Base-by-base conservation (phyloP, 768 basidiomycete genomes). In the Suillus ampliporus region DNA sequence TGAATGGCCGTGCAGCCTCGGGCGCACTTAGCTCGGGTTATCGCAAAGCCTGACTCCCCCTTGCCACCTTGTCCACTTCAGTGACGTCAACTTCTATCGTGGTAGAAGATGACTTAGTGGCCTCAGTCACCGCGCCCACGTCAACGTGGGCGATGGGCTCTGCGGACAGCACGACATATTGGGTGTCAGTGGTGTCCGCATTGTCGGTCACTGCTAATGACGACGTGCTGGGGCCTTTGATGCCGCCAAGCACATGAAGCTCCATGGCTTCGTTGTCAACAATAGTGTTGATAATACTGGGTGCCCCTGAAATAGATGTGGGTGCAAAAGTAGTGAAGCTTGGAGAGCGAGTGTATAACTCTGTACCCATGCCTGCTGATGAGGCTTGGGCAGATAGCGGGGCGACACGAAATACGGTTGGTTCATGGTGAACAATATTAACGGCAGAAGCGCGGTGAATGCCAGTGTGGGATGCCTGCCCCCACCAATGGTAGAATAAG, bases 11-110 rank as follows among this genome's bases (percentile, higher is more conserved):
- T 56, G 17, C 17, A 19, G 21, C 37, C 37, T 5, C 0, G 17
- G 53, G 8, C 23, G 15, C 9, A 11, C 9, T 23, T 23, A 2
- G 21, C 23, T 88, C 31, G 19, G 3, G 15, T 66, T 21, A 57
- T 64, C 47, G 21, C 37, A 47, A 51, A 26, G 23, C 54, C 44
- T 60, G 50, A 23, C 56, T 46, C n/a, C 58, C 41, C 19, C 34
- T 52, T 11, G 17, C 56, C 3, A 52, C 60, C 40, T 40, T 47
- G 37, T 63, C 57, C 8, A 59, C 60, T 23, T 58, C 58, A 10
- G 28, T 9, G 1, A 58, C 43, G 11, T 28, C 41, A 1, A 31
- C 48, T 41, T 59, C 56, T 37, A 6, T 26, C 17, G 17, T 17
- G 10, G 23, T 38, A 37, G 9, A 17, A 2, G 21, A 23, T 37